Conservation (phyloP, 2,329 filamentous ascomycete species). For the Cyphellophora attinorum region DNA sequence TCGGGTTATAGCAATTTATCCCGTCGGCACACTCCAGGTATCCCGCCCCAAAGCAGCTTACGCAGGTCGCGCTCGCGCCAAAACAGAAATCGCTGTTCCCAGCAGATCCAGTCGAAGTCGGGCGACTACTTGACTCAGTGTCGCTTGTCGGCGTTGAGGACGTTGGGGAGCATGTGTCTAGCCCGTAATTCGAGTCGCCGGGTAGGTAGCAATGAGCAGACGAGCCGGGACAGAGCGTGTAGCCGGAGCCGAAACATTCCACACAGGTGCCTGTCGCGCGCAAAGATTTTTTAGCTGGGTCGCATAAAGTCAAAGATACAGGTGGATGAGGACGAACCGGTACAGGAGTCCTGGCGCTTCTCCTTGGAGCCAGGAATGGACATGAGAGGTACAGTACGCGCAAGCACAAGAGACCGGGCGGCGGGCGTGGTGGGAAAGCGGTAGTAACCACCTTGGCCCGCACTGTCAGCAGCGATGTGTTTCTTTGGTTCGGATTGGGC, state of each 20-base stretch:
- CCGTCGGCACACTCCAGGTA: slow-evolving; percentile 12
- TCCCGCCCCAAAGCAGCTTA: slow-evolving; percentile 10
- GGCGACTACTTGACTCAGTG: slow-evolving; percentile 2
- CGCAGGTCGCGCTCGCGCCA: slow-evolving; percentile 12
- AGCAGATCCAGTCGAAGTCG: slow-evolving; percentile 5
- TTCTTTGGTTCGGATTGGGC: no score
- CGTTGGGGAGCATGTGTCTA: slow-evolving; percentile 9
- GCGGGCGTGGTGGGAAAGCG: no score
- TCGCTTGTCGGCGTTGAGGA: background rate
- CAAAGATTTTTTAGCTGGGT: no score
- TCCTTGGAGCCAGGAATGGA: no score
- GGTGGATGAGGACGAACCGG: no score
- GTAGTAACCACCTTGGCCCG: no score
- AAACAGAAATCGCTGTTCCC: slow-evolving; percentile 8
- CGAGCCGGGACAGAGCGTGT: slow-evolving; percentile 11
- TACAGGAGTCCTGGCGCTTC: no score
- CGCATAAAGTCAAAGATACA: no score
- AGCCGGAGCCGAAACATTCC: slow-evolving; percentile 15
- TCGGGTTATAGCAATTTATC: slow-evolving; percentile 12
- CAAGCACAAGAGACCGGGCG: no score
- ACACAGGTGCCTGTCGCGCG: slow-evolving; percentile 10
- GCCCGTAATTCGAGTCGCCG: slow-evolving; percentile 10
- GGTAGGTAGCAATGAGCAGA: slow-evolving; percentile 12
- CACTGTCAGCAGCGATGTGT: no score
- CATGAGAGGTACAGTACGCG: no score